phyloP scores from a whole-genome alignment of 176 grass and related monocot species.

The Thinopyrum elongatum region DNA sequence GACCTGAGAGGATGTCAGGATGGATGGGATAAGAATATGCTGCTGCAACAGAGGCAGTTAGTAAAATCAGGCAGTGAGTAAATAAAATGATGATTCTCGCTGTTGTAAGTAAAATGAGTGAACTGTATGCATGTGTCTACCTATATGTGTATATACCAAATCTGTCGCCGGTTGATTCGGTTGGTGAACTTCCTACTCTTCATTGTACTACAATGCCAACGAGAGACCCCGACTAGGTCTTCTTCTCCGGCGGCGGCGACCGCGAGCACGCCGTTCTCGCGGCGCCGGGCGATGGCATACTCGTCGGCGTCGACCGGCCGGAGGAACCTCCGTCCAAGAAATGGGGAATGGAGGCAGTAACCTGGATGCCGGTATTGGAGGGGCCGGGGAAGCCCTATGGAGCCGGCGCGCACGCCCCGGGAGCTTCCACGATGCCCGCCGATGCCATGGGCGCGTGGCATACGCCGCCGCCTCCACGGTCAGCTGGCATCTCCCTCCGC shows the following conservation, averaged over 20 bases:
- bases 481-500: too few relatives aligned
- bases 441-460: background rate
- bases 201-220: background rate
- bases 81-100: background rate
- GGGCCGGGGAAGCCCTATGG: background rate
- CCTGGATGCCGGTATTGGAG: background rate
- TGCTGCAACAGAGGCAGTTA: background rate
- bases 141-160: background rate
- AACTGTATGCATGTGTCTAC: background rate
- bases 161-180: background rate
- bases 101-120: background rate
- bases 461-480: too few relatives aligned
- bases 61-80: conserved; percentile 8
- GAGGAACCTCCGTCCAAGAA: background rate
- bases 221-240: background rate
- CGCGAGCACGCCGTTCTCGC: background rate
- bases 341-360: background rate
- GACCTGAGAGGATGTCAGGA: conserved; percentile 19
- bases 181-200: background rate
- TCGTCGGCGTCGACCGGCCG: background rate
- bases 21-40: conserved; percentile 28
- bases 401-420: background rate
- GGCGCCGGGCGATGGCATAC: background rate
- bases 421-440: background rate
- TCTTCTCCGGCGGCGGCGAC: background rate